Base-by-base conservation (phyloP, 805 yeast species). In the Schwanniomyces yamadae region DNA sequence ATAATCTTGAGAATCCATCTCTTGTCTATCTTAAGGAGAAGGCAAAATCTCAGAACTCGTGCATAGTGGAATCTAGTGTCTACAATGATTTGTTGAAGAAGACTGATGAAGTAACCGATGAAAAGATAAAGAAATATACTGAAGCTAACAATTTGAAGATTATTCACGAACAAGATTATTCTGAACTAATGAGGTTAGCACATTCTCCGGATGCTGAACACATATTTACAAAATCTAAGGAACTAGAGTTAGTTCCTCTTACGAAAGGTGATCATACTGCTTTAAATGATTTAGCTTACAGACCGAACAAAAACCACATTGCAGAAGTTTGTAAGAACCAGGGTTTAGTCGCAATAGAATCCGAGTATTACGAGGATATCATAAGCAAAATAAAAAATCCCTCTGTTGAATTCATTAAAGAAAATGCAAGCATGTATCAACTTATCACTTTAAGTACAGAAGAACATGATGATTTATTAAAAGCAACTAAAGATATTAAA, bases 141-240 rank as follows among this genome's bases (percentile, higher is more conserved):
- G 41, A 39, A 4, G 31, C 34, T 5, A 17, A 21, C 23, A 31
- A 15, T 13, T 33, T 36, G 28, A 45, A 44, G 17, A 4, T 48
- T 10, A 18, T 46, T 16, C 20, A 36, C 3, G 32, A 23, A 3
- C 17, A 39, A 8, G 48, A 49, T 9, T 41, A 43, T n/a, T 34
- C 48, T 10, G 34, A 46, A 6, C 48, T 59, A 31, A 40, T 42
- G 1, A 26, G 41, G n/a, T 49, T 55, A 16, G 61, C 62, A 4
- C 34, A 47, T 31, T 34, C 45, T 2, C 61, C 61, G 9, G 24
- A 39, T 7, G 38, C 44, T 19, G 42, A 31, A 10, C 52, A 50
- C 33, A 23, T 57, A 13, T 29, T 38, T 4, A 31, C 36, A 4
- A 34, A 40, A 7, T 55, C 55, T 4, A 26, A 24, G 14, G 39